Conservation (phyloP, 495 filamentous ascomycete genomes). For the Penicillium lagena region DNA sequence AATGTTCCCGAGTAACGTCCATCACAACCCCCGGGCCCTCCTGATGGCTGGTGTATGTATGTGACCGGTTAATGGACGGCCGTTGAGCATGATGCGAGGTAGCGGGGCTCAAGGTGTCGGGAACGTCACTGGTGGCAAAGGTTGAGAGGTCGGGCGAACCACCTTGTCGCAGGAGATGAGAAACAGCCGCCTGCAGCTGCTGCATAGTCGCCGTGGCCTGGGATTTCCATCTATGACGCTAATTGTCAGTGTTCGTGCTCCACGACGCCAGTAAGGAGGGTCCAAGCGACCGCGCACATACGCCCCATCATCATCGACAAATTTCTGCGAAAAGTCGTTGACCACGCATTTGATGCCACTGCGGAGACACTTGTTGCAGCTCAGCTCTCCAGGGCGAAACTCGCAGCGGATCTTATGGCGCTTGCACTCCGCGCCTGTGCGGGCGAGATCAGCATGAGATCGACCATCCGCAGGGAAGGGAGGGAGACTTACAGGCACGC, state of each 20-base stretch:
- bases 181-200: slow-evolving; percentile 39
- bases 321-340: slow-evolving; percentile 45
- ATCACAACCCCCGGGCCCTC: slow-evolving; percentile 27
- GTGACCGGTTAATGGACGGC: slow-evolving; percentile 22
- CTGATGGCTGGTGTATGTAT: slow-evolving; percentile 17
- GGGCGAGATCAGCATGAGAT: not conserved
- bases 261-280: not conserved
- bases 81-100: slow-evolving; percentile 22
- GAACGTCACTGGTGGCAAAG: slow-evolving; percentile 23
- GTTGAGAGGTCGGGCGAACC: slow-evolving; percentile 36
- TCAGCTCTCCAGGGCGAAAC: slow-evolving; percentile 34
- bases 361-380: slow-evolving; percentile 39
- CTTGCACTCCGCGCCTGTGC: slow-evolving; percentile 40
- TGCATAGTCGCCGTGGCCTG: slow-evolving; percentile 34
- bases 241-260: no score
- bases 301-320: slow-evolving; percentile 42
- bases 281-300: slow-evolving; percentile 14
- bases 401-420: slow-evolving; percentile 44
- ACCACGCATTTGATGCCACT: slow-evolving; percentile 43
- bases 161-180: slow-evolving; percentile 34
- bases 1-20: slow-evolving; percentile 45
- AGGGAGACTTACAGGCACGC: slow-evolving; percentile 33
- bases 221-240: slow-evolving; percentile 33
- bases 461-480: slow-evolving; percentile 2
- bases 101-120: slow-evolving; percentile 25